Evolutionary conservation across 2,329 filamentous ascomycete species (phyloP), one percentile per base, ranked within the genome.

Genomic region (Alternaria novae-zelandiae): DNA sequence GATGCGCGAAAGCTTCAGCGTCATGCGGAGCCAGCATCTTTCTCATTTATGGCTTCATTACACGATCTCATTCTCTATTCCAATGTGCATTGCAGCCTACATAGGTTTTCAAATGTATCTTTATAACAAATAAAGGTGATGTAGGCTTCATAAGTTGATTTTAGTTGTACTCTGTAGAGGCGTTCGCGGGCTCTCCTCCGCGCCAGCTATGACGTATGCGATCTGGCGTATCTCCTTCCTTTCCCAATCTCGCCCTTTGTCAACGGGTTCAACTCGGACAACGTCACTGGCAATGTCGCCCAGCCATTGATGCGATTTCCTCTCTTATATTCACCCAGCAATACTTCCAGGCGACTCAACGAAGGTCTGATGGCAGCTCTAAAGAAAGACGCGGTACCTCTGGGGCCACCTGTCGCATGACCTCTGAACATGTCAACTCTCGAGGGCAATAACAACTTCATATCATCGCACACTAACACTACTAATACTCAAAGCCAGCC

Each of bases 401-500:
- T 12, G 10, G 26, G 26, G 26, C 26, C 5, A 30, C 2, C 13
- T 51, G 49, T 15, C 49, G 20, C 28, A 36, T 11, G 13, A 36
- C 20, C 12, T 32, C 17, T 3, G 13, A 12, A 32, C 6, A n/a
- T 51, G 28, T 4, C 20, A 25, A n/a, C 20, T 13, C 15, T 9
- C 4, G 20, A n/a, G 9, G 5, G 15, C 20, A 53, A 25, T 11
- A 36, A 53, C 6, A 23, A 25, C 20, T 36, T n/a, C n/a, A 21
- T n/a, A 2, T 12, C 7, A 36, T 53, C 13, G 5, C 10, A 25
- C 6, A 4, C 49, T 41, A 12, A 9, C 2, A 2, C 7, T 1
- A n/a, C 49, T 65, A 72, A n/a, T 74, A 74, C 50, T 72, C 70
- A 51, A 70, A 71, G 4, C 66, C 66, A 13, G 64, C 55, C 15